Conservation (phyloP, 805 yeast species). For the fission yeast (Schizosaccharomyces pombe) region DNA sequence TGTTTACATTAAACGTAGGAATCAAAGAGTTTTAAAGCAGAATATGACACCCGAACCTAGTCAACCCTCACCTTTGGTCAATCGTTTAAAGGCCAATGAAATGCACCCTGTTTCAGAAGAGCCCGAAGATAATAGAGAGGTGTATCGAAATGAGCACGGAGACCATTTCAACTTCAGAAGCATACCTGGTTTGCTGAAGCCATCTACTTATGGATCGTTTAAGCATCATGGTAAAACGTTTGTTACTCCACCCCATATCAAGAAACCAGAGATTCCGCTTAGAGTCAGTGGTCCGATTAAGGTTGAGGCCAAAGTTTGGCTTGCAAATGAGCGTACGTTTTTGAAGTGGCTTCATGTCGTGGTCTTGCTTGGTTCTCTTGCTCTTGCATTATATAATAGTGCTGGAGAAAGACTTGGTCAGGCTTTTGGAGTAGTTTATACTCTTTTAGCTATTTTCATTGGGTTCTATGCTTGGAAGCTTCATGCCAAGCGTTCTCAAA, state of each 20-base stretch:
- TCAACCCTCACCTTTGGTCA: conserved; percentile 6
- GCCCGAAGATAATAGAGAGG: conserved; percentile 12
- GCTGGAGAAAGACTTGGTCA: conserved; percentile 14
- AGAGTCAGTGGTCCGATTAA: conserved; percentile 80
- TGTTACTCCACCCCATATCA: conserved; percentile 8
- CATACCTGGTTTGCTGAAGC: conserved; percentile 73
- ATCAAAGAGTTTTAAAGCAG: background rate
- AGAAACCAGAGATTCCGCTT: conserved; percentile 1
- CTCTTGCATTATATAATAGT: conserved; percentile 64
- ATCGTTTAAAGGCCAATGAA: conserved; percentile 28
- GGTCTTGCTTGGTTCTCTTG: conserved; percentile 57
- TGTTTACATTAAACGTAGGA: background rate
- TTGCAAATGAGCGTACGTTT: conserved; percentile 93
- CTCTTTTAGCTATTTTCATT: background rate
- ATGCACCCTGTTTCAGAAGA: conserved; percentile 25
- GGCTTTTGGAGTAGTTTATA: background rate
- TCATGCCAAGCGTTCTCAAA: background rate
- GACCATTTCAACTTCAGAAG: conserved; percentile 13
- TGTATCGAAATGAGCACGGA: background rate
- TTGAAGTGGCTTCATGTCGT: conserved; percentile 87
- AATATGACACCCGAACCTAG: background rate
- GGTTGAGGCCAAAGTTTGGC: conserved; percentile 94
- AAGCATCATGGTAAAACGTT: background rate
- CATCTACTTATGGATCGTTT: conserved; percentile 17
- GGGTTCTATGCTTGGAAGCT: background rate